These are phyloP conservation scores for Moesziomyces globuligerus DNA, from an alignment of 1,284 basidiomycete species.

Conservation along the genomic window DNA sequence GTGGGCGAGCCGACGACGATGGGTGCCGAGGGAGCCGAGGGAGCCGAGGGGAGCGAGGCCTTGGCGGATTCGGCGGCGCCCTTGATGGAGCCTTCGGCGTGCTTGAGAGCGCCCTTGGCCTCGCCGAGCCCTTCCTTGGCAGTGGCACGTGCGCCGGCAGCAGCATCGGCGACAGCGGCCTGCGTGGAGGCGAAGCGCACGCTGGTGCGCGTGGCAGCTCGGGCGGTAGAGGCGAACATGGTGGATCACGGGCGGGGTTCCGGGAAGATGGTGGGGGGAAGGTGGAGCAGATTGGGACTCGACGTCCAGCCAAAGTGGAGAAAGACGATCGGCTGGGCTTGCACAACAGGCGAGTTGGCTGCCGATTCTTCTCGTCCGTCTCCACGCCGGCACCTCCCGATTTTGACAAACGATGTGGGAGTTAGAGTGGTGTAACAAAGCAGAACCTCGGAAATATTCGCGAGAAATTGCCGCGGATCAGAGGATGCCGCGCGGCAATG, in stretches of 20 bases:
- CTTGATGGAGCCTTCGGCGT: slow-evolving; percentile 1
- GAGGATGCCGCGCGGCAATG: not conserved
- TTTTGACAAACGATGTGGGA: slow-evolving; percentile 9
- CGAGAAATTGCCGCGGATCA: slow-evolving; percentile 2
- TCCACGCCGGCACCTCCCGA: slow-evolving; percentile 14
- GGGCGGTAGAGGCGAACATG: slow-evolving; percentile 27
- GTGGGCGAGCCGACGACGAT: slow-evolving; percentile 37
- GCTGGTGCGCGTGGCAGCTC: not conserved
- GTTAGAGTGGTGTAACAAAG: slow-evolving; percentile 7
- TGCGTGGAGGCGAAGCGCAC: slow-evolving; percentile 22
- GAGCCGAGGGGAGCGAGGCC: slow-evolving; percentile 16
- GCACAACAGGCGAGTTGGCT: no score
- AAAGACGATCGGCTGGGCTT: not conserved
- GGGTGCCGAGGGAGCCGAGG: slow-evolving; percentile 24
- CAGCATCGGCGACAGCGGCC: slow-evolving; percentile 24
- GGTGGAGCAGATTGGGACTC: no score
- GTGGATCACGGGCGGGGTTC: not conserved
- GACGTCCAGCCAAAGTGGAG: no score
- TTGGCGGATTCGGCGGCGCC: slow-evolving; percentile 15
- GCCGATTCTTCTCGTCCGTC: slow-evolving; percentile 3
- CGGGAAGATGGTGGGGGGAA: not conserved
- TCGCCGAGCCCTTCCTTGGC: slow-evolving; percentile 21
- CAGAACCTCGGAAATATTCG: not conserved
- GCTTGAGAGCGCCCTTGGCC: slow-evolving; percentile 29
- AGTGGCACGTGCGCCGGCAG: slow-evolving; percentile 7